These are phyloP conservation scores for Raphanus raphanistrum DNA, from an alignment of 345 rosid species.

Conservation along the genomic window DNA sequence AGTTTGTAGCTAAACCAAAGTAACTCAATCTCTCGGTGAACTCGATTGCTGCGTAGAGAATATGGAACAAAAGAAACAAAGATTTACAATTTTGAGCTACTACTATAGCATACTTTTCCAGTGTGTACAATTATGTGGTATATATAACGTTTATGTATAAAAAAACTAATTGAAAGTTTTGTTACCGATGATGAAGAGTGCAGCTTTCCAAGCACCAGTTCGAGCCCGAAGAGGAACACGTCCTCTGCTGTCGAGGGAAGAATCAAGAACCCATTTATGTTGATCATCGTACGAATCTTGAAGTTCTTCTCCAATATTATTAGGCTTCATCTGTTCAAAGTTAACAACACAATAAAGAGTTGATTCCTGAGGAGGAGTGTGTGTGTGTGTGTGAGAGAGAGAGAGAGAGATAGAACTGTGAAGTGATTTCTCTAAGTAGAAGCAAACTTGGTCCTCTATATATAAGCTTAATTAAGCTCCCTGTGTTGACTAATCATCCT, in stretches of 20 bases:
- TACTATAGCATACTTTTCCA: not conserved
- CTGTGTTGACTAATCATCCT: slow-evolving; percentile 15
- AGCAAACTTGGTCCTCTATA: slow-evolving; percentile 21
- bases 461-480: slow-evolving; percentile 11
- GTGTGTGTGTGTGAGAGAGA: not conserved
- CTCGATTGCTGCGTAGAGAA: slow-evolving; percentile 65
- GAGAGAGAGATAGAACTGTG: not conserved
- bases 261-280: slow-evolving; percentile 69
- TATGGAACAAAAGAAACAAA: slow-evolving; percentile 1
- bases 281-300: slow-evolving; percentile 35
- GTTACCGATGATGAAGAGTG: slow-evolving; percentile 66
- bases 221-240: slow-evolving; percentile 56
- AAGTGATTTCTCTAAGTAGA: slow-evolving; percentile 27
- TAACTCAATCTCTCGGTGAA: slow-evolving; percentile 91
- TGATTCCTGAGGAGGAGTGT: not conserved
- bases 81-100: not conserved
- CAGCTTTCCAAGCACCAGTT: slow-evolving; percentile 78
- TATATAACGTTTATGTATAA: not conserved
- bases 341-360: slow-evolving; percentile 2
- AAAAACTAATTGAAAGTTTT: not conserved
- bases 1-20: slow-evolving; percentile 82
- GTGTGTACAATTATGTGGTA: not conserved
- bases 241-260: slow-evolving; percentile 58
- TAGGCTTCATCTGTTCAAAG: slow-evolving; percentile 21
- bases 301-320: not conserved